Percentiles rank a stretch among this genome's conserved stretches.
phyloP scores from a whole-genome alignment of 2,329 filamentous ascomycete species.

The Elsinoe batatas region DNA sequence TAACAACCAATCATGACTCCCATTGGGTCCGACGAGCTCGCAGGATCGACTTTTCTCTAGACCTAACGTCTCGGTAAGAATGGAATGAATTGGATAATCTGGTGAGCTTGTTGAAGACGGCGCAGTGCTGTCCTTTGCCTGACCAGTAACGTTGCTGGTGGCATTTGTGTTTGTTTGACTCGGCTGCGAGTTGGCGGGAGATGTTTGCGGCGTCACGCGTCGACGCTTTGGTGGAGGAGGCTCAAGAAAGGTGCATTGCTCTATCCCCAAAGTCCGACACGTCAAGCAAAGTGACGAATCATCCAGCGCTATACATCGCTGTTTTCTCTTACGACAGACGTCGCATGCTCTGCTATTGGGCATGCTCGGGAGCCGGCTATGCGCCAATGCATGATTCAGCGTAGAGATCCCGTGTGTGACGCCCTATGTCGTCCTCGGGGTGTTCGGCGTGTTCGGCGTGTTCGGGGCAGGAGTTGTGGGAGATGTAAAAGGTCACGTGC shows the following conservation, averaged over 20 bases:
- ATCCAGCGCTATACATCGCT: conserved; percentile 21
- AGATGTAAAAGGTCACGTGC: background rate
- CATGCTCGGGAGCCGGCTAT: conserved; percentile 8
- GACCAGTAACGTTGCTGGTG: background rate
- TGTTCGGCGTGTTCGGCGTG: background rate
- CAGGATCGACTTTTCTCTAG: conserved; percentile 24
- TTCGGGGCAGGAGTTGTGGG: background rate
- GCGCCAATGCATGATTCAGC: conserved; percentile 11
- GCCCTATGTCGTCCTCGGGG: conserved; percentile 3
- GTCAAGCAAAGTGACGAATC: conserved; percentile 19
- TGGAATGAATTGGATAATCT: conserved; percentile 56
- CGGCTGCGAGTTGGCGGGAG: background rate
- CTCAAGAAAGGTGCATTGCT: conserved; percentile 65
- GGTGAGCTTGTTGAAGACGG: conserved; percentile 57
- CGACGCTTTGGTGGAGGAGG: conserved; percentile 14
- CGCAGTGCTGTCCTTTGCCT: conserved; percentile 12
- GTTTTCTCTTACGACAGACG: conserved; percentile 19
- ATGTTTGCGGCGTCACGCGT: background rate
- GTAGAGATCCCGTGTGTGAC: conserved; percentile 5
- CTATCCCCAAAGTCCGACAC: conserved; percentile 53
- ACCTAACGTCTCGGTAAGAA: conserved; percentile 54
- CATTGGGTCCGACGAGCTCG: conserved; percentile 22
- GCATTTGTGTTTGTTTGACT: conserved; percentile 12
- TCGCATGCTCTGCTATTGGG: conserved; percentile 14
- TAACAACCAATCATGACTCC: conserved; percentile 7